These are phyloP conservation scores for Phytophthora foliorum DNA, from an alignment of 352 stramenopile species.

Conservation along the genomic window DNA sequence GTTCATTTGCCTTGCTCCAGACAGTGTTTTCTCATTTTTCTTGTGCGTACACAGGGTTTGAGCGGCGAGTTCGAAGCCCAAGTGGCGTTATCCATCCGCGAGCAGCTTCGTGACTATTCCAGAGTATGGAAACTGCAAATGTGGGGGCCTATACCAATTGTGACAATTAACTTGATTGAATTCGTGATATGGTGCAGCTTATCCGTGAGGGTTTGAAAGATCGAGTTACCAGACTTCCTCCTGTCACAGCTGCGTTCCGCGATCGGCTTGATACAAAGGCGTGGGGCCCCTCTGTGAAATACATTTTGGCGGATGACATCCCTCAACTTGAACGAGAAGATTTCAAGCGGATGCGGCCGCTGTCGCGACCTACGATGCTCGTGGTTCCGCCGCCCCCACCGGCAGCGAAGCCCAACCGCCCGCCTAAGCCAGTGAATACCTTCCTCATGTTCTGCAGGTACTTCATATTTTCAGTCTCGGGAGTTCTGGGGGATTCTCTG, in stretches of 20 bases:
- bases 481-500: background rate
- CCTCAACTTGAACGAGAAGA: slow-evolving; percentile 77
- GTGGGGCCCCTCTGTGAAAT: slow-evolving; percentile 81
- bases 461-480: background rate
- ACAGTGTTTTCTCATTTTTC: background rate
- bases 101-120: slow-evolving; percentile 82
- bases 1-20: background rate
- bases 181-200: slow-evolving; percentile 44
- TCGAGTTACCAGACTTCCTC: slow-evolving; percentile 63
- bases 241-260: slow-evolving; percentile 63
- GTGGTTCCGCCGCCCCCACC: slow-evolving; percentile 34
- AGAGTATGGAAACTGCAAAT: slow-evolving; percentile 41
- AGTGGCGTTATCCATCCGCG: slow-evolving; percentile 80
- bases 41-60: slow-evolving; percentile 52
- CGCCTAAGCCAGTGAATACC: slow-evolving; percentile 86
- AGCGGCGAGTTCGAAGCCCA: slow-evolving; percentile 84
- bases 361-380: slow-evolving; percentile 62
- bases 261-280: slow-evolving; percentile 68
- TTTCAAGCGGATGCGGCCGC: slow-evolving; percentile 81
- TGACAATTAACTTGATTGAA: slow-evolving; percentile 9
- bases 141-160: background rate
- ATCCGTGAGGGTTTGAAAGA: slow-evolving; percentile 79
- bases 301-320: slow-evolving; percentile 81
- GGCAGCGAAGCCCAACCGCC: slow-evolving; percentile 64
- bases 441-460: slow-evolving; percentile 88